A percentile compares a stretch with the other conserved stretches of the same genome.
These are phyloP conservation scores for Magnaporthiopsis incrustans DNA, from an alignment of 2,329 filamentous ascomycete species.

Conservation along the genomic window DNA sequence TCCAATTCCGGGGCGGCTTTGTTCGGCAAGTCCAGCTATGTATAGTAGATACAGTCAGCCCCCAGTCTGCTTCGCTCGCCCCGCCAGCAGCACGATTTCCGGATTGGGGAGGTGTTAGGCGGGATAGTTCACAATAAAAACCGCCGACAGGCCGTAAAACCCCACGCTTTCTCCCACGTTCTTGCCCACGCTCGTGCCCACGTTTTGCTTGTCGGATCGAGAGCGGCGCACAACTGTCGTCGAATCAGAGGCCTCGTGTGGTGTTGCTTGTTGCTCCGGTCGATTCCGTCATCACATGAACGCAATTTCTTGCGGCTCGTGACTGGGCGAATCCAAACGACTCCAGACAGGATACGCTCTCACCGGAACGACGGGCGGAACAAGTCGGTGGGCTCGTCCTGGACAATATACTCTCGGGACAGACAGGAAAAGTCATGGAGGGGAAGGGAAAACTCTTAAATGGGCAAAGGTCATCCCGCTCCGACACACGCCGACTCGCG, in stretches of 20 bases:
- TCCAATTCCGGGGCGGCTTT: background rate
- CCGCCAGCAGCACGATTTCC: background rate
- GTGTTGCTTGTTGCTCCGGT: background rate
- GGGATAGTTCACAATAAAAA: background rate
- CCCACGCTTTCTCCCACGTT: constrained; percentile 3
- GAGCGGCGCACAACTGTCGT: background rate
- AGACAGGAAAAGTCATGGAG: background rate
- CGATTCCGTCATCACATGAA: constrained; percentile 15
- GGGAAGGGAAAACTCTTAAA: background rate
- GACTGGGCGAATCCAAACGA: background rate
- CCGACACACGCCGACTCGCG: background rate
- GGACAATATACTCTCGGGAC: background rate
- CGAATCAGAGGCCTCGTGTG: constrained; percentile 4
- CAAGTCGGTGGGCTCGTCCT: background rate
- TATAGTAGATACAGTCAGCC: background rate
- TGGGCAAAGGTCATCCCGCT: background rate
- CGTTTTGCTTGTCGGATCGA: background rate
- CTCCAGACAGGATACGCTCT: too few relatives aligned
- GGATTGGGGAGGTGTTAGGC: background rate
- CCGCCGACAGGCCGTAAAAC: background rate
- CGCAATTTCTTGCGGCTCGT: constrained; percentile 11
- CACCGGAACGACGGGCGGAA: background rate
- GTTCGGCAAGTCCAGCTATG: background rate
- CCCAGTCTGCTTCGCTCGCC: background rate
- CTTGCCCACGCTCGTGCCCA: background rate